Evolutionary conservation across 306 rosid genomes (phyloP).

Genomic region (Lathyrus sativus): DNA sequence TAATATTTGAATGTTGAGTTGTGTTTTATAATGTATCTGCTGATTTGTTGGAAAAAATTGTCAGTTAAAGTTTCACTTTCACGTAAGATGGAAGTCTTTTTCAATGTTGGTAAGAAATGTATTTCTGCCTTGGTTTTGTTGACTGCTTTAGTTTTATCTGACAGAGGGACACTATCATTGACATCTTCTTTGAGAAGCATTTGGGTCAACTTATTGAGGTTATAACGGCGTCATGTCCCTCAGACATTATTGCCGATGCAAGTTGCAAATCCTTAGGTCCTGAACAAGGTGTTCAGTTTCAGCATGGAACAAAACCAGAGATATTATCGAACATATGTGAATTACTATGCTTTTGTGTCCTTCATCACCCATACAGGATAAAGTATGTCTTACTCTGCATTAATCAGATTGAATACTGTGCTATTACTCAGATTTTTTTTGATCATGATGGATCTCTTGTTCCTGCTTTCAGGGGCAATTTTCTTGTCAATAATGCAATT

Average conservation of each 20-base stretch:
- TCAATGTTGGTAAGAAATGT: constrained; percentile 34
- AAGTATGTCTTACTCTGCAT: constrained; percentile 59
- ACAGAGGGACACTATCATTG: constrained; percentile 86
- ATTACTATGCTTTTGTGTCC: constrained; percentile 92
- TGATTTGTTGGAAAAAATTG: constrained; percentile 58
- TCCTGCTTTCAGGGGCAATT: constrained; percentile 67
- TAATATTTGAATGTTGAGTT: constrained; percentile 57
- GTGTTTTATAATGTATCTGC: constrained; percentile 58
- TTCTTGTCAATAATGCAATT: constrained; percentile 69
- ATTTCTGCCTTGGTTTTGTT: constrained; percentile 32
- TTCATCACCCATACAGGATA: constrained; percentile 93
- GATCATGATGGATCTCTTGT: constrained; percentile 25
- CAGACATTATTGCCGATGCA: constrained; percentile 52
- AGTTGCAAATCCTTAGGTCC: constrained; percentile 43
- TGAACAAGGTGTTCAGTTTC: constrained; percentile 51
- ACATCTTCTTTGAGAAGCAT: constrained; percentile 90
- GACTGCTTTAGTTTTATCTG: constrained; percentile 42
- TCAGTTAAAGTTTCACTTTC: constrained; percentile 58
- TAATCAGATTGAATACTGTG: constrained; percentile 29
- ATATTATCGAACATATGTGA: constrained; percentile 86
- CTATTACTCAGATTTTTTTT: constrained; percentile 18
- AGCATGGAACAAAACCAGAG: constrained; percentile 73
- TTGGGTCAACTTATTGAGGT: constrained; percentile 80
- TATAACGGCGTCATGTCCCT: constrained; percentile 70
- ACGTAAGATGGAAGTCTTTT: constrained; percentile 40